phyloP scores from a whole-genome alignment of 805 yeast genomes.

The Ogataea pignaliae region DNA sequence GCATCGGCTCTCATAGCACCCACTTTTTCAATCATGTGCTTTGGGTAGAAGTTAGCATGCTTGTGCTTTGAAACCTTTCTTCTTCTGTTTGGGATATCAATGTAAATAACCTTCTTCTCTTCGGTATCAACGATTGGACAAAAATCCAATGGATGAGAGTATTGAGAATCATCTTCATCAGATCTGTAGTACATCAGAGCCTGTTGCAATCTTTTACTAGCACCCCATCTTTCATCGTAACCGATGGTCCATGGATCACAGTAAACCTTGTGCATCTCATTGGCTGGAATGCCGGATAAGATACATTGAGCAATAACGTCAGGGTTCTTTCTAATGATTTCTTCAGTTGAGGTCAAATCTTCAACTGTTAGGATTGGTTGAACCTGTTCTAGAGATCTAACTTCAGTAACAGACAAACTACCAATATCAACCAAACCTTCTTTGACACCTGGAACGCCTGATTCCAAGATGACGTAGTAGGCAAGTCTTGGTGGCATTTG shows the following conservation, averaged over 20 bases:
- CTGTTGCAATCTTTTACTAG: constrained; percentile 69
- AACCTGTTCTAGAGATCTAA: constrained; percentile 50
- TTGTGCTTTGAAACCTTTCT: constrained; percentile 64
- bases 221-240: constrained; percentile 70
- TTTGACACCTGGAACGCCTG: constrained; percentile 56
- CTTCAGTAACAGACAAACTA: constrained; percentile 41
- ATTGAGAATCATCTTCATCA: constrained; percentile 66
- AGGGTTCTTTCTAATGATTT: constrained; percentile 64
- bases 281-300: constrained; percentile 60
- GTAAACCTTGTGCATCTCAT: constrained; percentile 55
- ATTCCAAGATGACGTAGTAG: constrained; percentile 56
- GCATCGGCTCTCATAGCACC: constrained; percentile 62
- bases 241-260: constrained; percentile 69
- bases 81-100: constrained; percentile 73
- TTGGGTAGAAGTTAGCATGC: constrained; percentile 68
- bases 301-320: constrained; percentile 68
- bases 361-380: constrained; percentile 74
- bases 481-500: constrained; percentile 67
- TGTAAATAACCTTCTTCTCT: constrained; percentile 60
- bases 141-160: constrained; percentile 72
- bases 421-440: constrained; percentile 67
- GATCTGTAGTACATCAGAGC: constrained; percentile 76
- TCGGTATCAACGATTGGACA: constrained; percentile 79
- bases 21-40: constrained; percentile 54
- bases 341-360: constrained; percentile 62